Evolutionary conservation across 768 basidiomycete genomes (phyloP).

Genomic region (Pulveroboletus sp.): DNA sequence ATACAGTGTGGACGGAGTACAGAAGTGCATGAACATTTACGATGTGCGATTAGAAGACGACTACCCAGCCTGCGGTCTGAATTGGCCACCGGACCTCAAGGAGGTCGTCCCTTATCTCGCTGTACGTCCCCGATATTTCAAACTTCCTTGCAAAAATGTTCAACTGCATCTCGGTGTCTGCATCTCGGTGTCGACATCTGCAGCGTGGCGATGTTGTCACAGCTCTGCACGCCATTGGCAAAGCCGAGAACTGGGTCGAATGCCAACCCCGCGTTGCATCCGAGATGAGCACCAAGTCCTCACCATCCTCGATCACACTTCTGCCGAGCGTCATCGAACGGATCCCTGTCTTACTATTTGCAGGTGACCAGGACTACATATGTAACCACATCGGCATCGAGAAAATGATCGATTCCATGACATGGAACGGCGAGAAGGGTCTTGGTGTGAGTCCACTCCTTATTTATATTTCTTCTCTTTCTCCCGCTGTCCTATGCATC

Average conservation of each 20-base stretch:
- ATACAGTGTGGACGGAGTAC: slow-evolving; percentile 56
- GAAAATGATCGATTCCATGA: slow-evolving; percentile 72
- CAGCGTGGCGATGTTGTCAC: slow-evolving; percentile 76
- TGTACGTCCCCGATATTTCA: slow-evolving; percentile 43
- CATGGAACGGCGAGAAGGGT: slow-evolving; percentile 83
- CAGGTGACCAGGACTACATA: slow-evolving; percentile 93
- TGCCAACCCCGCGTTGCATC: slow-evolving; percentile 65
- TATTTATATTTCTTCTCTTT: not conserved
- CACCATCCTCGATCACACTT: slow-evolving; percentile 68
- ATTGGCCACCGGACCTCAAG: slow-evolving; percentile 88
- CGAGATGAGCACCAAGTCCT: slow-evolving; percentile 51
- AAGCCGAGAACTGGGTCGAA: slow-evolving; percentile 83
- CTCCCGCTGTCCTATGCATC: not conserved
- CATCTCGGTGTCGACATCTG: not conserved
- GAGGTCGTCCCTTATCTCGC: slow-evolving; percentile 74
- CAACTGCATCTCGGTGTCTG: not conserved
- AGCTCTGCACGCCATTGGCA: slow-evolving; percentile 77
- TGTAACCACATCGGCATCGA: slow-evolving; percentile 95
- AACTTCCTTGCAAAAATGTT: not conserved
- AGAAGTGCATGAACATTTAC: slow-evolving; percentile 90
- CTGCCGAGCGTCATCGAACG: slow-evolving; percentile 74
- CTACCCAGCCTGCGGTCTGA: slow-evolving; percentile 89
- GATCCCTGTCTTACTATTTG: slow-evolving; percentile 87
- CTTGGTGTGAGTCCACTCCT: slow-evolving; percentile 58
- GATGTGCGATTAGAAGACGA: slow-evolving; percentile 89